Evolutionary conservation across 345 rosid genomes (phyloP), one percentile per base, ranked within the genome.

Genomic region (Camelina laxa): DNA sequence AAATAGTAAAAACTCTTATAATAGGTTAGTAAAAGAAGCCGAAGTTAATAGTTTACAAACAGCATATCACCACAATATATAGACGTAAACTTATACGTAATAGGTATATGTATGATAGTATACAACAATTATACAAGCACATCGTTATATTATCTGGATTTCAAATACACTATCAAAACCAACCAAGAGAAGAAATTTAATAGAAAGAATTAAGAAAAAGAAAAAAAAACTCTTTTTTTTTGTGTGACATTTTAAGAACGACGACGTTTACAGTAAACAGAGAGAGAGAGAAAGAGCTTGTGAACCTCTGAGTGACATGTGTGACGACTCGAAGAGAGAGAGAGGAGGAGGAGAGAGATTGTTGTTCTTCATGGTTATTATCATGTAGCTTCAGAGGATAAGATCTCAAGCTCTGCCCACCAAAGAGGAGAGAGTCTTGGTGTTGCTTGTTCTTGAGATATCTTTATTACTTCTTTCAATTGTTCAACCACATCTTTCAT

Each of bases 381-480:
- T 27, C 30, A 93, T 22, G 88, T 88, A 44, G 98, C 89, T 85
- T 89, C 99, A 68, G 82, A 85, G 1, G 98, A 94, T 73, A 92
- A 75, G 77, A 95, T 87, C 88, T 95, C 97, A 44, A 95, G 97
- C 70, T 95, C 99, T 5, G 97, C 99, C 98, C 98, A 95, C 99
- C 99, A 95, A 14, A 92, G 84, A 13, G 99, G 99, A 56, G 99
- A 95, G 55, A 92, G 92, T 75, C 90, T 90, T 0, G 99, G 99
- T 33, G 85, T 82, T 10, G 97, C 98, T 87, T 95, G 99, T 59
- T 90, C 98, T 5, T 91, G 91, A 4, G 94, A 66, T 45, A 95
- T 85, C 10, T 79, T 72, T 51, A 89, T 83, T 42, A 84, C 91
- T 80, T 79, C 74, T 82, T 82, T 88, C 81, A 92, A 65, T 70